Base-by-base conservation (phyloP, 2,329 filamentous ascomycete species). In the Phoma sp. region DNA sequence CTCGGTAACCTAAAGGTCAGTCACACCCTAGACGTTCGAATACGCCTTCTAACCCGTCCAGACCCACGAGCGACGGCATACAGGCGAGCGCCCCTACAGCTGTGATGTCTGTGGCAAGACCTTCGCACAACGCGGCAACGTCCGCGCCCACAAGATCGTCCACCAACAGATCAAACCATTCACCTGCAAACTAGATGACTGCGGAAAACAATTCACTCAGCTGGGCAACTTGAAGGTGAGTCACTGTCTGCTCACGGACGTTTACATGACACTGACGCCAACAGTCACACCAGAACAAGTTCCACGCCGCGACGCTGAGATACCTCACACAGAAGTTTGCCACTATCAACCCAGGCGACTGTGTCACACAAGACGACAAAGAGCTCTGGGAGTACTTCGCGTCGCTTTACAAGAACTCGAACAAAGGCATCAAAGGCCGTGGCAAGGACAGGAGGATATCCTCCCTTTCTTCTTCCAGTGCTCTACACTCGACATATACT, bases 371-470 rank as follows among this genome's bases (percentile, higher is more conserved):
- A 0, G 82, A 87, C 33, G 91, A 97, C 66, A 87, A 85, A 57
- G 88, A 91, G 55, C 80, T 97, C 45, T 91, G 89, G 80, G 85
- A 89, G 63, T 96, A 96, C 77, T 95, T 98, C 70, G 84, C 87
- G 4, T 83, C 83, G 0, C 81, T 96, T n/a, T 97, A 96, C 82
- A 96, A 96, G 80, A 96, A 98, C 77, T 93, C 89, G 77, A 98
- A 98, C 83, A 96, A 96, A 75, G 95, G 95, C 1, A 97, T 98
- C 80, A 98, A 97, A 77, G 95, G 95, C 9, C 87, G 95, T 40
- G 95, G 95, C 38, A 95, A 93, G 71, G 90, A 93, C 64, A 83
- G 91, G 52, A 86, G 86, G 53, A 88, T 92, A 61, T 75, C 74
- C 38, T 69, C 73, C 9, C 55, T 69, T 25, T 60, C 69, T 2